Percentiles rank a stretch among this genome's conserved stretches.
Evolutionary conservation across 495 filamentous ascomycete species (phyloP).

Genomic region (Daldinia concentrica): DNA sequence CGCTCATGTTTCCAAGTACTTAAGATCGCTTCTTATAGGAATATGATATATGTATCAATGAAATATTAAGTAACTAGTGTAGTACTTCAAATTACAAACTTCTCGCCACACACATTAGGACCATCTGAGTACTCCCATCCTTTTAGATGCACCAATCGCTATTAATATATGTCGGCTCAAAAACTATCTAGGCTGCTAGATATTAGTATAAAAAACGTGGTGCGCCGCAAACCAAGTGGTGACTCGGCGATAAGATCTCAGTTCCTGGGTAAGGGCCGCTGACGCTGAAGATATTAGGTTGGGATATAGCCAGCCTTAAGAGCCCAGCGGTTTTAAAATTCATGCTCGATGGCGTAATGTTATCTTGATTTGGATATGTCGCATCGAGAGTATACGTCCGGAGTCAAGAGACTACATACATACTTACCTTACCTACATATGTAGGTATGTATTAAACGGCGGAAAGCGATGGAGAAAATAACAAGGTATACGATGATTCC

Average conservation of each 20-base stretch:
- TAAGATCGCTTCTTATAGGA: background rate
- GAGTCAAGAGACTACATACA: background rate
- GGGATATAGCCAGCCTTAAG: conserved; percentile 5
- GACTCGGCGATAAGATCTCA: conserved; percentile 32
- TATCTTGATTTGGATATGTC: conserved; percentile 21
- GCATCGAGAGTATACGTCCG: conserved; percentile 13
- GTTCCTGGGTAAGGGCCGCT: conserved; percentile 22
- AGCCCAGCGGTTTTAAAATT: conserved; percentile 7
- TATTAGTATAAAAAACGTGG: background rate
- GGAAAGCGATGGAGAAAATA: background rate
- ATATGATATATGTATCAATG: conserved; percentile 7
- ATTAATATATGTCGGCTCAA: background rate
- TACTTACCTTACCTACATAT: background rate
- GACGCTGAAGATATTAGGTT: background rate
- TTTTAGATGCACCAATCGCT: background rate
- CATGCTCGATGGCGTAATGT: conserved; percentile 34
- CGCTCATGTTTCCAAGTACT: conserved; percentile 14
- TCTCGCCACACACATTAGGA: conserved; percentile 10
- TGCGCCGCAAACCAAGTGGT: conserved; percentile 3
- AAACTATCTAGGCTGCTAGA: background rate
- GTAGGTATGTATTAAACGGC: conserved; percentile 1
- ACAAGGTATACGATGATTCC: conserved; percentile 27
- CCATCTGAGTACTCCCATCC: background rate
- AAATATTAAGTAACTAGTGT: conserved; percentile 30
- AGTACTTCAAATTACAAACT: conserved; percentile 6